Evolutionary conservation across 2,329 filamentous ascomycete genomes (phyloP).

Genomic region (Xylariaceae sp.): DNA sequence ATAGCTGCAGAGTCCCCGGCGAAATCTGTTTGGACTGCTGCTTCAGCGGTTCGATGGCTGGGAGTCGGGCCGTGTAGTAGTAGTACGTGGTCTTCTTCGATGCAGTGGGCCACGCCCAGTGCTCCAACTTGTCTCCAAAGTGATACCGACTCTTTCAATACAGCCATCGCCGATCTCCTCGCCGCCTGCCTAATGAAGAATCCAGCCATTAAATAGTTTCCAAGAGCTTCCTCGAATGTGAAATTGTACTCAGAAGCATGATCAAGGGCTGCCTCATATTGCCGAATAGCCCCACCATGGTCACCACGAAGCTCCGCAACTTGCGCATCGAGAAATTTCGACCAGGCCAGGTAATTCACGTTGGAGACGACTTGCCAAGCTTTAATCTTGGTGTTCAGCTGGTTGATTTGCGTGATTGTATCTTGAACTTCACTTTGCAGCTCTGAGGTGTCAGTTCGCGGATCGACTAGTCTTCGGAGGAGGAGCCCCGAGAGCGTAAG

Average conservation of each 20-base stretch:
- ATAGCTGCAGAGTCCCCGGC: slow-evolving; percentile 54
- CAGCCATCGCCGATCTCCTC: slow-evolving; percentile 65
- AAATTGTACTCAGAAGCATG: slow-evolving; percentile 68
- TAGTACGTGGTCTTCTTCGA: slow-evolving; percentile 66
- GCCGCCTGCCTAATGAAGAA: slow-evolving; percentile 65
- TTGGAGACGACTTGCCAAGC: slow-evolving; percentile 63
- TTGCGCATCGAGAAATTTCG: slow-evolving; percentile 66
- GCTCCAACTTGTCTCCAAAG: slow-evolving; percentile 70
- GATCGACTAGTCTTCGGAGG: slow-evolving; percentile 48
- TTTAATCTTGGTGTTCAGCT: slow-evolving; percentile 59
- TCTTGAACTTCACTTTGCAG: slow-evolving; percentile 43
- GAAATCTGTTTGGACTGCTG: slow-evolving; percentile 69
- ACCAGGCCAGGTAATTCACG: slow-evolving; percentile 71
- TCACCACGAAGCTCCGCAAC: slow-evolving; percentile 60
- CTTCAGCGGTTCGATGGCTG: slow-evolving; percentile 59
- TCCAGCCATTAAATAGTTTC: slow-evolving; percentile 71
- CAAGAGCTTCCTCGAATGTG: slow-evolving; percentile 68
- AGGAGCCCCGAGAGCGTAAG: slow-evolving; percentile 54
- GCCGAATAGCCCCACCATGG: slow-evolving; percentile 56
- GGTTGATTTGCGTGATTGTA: slow-evolving; percentile 52
- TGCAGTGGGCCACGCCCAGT: slow-evolving; percentile 63
- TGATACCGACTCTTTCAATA: slow-evolving; percentile 64
- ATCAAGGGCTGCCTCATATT: slow-evolving; percentile 70
- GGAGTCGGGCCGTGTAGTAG: slow-evolving; percentile 62
- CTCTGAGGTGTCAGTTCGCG: slow-evolving; percentile 41